Conservation (phyloP, 306 rosid species). For the Gillenia trifoliata region DNA sequence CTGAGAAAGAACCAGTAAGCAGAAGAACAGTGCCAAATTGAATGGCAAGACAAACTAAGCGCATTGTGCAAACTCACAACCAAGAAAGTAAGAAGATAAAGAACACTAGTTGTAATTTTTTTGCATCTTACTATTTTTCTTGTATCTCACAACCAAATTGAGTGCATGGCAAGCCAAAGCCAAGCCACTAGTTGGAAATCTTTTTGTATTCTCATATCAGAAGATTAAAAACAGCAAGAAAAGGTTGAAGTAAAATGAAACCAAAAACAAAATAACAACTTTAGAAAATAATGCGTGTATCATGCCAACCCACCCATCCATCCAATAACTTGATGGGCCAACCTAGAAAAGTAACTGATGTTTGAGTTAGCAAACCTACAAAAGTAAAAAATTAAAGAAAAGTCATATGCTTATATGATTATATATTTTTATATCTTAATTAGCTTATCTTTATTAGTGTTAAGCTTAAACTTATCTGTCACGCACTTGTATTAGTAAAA, state of each 20-base stretch:
- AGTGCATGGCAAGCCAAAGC: background rate
- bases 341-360: background rate
- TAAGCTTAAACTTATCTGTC: background rate
- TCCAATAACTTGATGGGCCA: background rate
- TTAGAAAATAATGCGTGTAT: background rate
- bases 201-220: background rate
- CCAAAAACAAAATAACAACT: background rate
- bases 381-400: background rate
- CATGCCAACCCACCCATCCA: constrained; percentile 8
- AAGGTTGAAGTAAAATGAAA: background rate
- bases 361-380: background rate
- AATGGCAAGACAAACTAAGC: background rate
- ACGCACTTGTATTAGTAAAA: constrained; percentile 1
- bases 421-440: background rate
- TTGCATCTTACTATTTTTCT: background rate
- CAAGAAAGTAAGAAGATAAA: background rate
- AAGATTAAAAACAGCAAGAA: background rate
- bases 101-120: background rate
- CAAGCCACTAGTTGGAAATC: background rate
- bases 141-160: background rate
- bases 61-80: background rate
- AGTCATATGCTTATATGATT: background rate
- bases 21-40: no score
- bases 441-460: background rate
- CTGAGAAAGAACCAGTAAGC: no score